phyloP scores from a whole-genome alignment of 2,329 filamentous ascomycete species.

The Cercospora berteroae region DNA sequence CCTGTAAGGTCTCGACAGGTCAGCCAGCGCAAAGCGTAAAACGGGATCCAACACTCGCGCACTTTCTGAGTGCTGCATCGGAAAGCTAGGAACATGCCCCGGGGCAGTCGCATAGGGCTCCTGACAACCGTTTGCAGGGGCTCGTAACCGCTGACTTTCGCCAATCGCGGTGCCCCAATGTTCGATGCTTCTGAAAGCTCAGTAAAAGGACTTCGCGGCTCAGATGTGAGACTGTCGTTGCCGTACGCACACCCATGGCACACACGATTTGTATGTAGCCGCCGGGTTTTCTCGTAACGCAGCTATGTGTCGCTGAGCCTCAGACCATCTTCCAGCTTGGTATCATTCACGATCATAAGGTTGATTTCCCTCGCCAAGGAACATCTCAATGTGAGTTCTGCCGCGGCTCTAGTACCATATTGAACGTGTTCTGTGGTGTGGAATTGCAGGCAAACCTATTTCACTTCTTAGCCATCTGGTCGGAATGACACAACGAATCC shows the following conservation, averaged over 20 bases:
- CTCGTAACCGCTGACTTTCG: background rate
- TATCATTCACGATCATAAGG: background rate
- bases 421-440: slow-evolving; percentile 24
- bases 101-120: background rate
- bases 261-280: background rate
- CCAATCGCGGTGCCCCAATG: background rate
- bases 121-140: background rate
- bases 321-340: background rate
- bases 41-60: background rate
- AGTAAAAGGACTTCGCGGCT: background rate
- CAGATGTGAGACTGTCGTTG: background rate
- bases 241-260: background rate
- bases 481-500: slow-evolving; percentile 8
- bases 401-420: slow-evolving; percentile 19
- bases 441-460: slow-evolving; percentile 23
- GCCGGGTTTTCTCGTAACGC: background rate
- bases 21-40: background rate
- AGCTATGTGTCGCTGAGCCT: background rate
- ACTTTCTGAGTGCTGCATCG: background rate
- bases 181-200: background rate
- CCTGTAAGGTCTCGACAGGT: background rate
- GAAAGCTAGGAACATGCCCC: background rate
- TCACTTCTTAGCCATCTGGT: slow-evolving; percentile 12
- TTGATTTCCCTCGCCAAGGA: background rate
- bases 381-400: background rate